phyloP scores from a whole-genome alignment of 345 rosid genomes.

The Salix udensis region DNA sequence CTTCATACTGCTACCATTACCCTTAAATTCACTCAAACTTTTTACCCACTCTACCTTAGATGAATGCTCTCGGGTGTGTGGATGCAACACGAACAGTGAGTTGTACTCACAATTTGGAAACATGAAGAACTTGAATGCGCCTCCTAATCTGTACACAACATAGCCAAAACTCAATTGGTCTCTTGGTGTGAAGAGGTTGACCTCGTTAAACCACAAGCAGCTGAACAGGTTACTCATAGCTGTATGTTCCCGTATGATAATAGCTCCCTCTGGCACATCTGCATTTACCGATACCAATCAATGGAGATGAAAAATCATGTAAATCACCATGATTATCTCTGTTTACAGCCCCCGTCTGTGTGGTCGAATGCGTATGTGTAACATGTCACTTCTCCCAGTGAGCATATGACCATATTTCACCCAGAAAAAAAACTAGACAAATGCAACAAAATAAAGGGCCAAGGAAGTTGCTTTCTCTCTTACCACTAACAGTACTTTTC shows the following conservation, averaged over 20 bases:
- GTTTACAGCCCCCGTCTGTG: not conserved
- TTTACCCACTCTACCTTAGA: constrained; percentile 96
- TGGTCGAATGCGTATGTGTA: not conserved
- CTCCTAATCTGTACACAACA: constrained; percentile 65
- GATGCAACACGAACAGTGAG: constrained; percentile 76
- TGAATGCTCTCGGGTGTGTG: constrained; percentile 92
- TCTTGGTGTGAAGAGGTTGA: constrained; percentile 89
- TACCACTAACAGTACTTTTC: constrained; percentile 77
- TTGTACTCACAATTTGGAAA: constrained; percentile 93
- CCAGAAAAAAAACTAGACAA: not conserved
- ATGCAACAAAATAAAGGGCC: not conserved
- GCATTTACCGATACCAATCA: constrained; percentile 19
- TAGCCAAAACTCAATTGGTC: constrained; percentile 97
- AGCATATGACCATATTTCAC: not conserved
- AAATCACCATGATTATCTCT: not conserved
- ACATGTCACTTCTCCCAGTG: not conserved
- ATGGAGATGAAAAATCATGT: not conserved
- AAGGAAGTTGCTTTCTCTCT: constrained; percentile 6
- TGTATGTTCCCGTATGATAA: constrained; percentile 84
- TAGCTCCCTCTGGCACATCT: constrained; percentile 99
- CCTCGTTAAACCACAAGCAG: constrained; percentile 99
- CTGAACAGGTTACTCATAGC: constrained; percentile 71
- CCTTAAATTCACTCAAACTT: constrained; percentile 60
- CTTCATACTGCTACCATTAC: constrained; percentile 69
- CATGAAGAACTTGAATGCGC: constrained; percentile 71